Evolutionary conservation across 1,284 basidiomycete genomes (phyloP), one percentile per base, ranked within the genome.

Genomic region (Filobasidium uniguttulatum): DNA sequence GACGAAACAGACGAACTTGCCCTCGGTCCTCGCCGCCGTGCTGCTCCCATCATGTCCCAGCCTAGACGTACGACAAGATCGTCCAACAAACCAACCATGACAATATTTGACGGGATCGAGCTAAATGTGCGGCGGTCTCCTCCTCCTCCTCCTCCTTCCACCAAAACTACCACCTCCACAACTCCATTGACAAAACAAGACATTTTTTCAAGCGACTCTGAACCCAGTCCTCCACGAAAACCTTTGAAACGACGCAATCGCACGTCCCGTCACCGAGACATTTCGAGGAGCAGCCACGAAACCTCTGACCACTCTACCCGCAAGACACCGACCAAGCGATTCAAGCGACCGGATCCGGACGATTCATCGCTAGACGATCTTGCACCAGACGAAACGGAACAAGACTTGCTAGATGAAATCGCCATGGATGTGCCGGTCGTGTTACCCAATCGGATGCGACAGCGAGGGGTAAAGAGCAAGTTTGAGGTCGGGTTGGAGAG

Each of bases 401-500:
- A 73, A 29, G 70, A 77, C 55, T 62, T 80, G 22, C 60, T 75
- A 17, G 73, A 77, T 29, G 80, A 80, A 52, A 68, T 83, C 15
- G 76, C 82, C 35, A 49, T 63, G 53, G 66, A 67, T 50, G 55
- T 61, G 46, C 61, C 63, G 85, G 80, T 71, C 50, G 80, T 86
- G 23, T 66, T 85, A 41, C 71, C 78, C 29, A 69, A 66, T 6
- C 78, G 84, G 33, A 64, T 85, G 22, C 77, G 84, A 30, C 66
- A 68, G 28, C 75, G 82, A 20, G 71, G 71, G 46, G 82, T 78
- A 61, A 73, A 74, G 61, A 76, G 77, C 12, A 56, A 64, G 3
- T 84, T 77, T 60, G 77, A 81, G 57, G 73, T 73, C 59, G 81
- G 77, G 56, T 64, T 86, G 3, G 80, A 81, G 54, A 76, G 68